Base-by-base conservation (phyloP, 805 yeast species). In the Barnettozyma siamensis region DNA sequence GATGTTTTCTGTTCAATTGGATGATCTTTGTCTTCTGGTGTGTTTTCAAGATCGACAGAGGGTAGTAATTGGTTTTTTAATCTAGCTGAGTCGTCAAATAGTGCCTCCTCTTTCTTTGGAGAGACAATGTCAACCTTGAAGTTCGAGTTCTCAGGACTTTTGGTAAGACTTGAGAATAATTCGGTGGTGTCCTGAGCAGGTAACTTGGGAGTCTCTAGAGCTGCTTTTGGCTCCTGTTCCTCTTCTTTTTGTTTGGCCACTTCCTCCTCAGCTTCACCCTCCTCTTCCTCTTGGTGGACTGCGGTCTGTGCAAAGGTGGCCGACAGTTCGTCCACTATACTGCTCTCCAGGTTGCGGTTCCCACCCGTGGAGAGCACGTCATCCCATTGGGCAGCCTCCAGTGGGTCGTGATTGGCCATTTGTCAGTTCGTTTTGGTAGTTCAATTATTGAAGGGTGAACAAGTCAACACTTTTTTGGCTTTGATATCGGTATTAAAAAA, bases 371-470 rank as follows among this genome's bases (percentile, higher is more conserved):
- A 58, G 12, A 74, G 57, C 23, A 43, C 74, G 49, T 78, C 85
- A 43, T 73, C 83, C 86, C 85, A 80, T 43, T 71, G 75, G 2
- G 79, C 72, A 5, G 76, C 73, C 9, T 75, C 70, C 23, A 76
- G 62, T 40, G 72, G 76, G 21, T 75, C 79, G 52, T 41, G 38
- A 18, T 41, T 37, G 7, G 37, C 23, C 44, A 41, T 41, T 35
- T 28, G n/a, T n/a, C n/a, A n/a, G 30, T 28, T 12, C 20, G 12
- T 15, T 24, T 9, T 16, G 12, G 10, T 27, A 13, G 24, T 31
- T 31, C 24, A 21, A n/a, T n/a, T n/a, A n/a, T n/a, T 31, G 33
- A 31, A 31, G 34, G 38, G 32, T 35, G 26, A 34, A 26, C 16
- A 2, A 3, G 9, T 7, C 32, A 30, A 30, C 16, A 6, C n/a